Conservation (phyloP, 2,329 filamentous ascomycete species). For the Thielaviopsis musarum region DNA sequence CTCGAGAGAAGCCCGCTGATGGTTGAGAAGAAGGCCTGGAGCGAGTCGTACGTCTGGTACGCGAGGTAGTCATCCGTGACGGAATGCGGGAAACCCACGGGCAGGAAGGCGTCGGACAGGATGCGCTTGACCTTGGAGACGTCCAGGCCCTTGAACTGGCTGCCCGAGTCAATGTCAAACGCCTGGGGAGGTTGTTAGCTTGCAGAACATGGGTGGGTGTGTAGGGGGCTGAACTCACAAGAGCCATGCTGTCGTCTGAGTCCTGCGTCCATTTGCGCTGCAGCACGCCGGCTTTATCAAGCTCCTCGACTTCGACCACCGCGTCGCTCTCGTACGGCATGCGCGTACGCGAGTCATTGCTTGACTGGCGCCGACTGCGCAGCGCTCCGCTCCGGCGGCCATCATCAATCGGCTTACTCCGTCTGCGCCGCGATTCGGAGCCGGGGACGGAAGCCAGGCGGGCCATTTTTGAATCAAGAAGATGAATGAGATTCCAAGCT, state of each 20-base stretch:
- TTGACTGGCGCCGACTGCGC: background rate
- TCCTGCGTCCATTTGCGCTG: slow-evolving; percentile 19
- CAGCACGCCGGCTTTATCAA: slow-evolving; percentile 23
- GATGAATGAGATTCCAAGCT: background rate
- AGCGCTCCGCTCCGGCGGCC: too few relatives aligned
- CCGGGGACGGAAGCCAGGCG: background rate
- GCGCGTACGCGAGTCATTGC: background rate
- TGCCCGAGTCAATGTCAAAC: background rate
- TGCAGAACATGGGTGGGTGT: too few relatives aligned
- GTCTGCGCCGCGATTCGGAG: background rate
- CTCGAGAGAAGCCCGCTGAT: slow-evolving; percentile 68
- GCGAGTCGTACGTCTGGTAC: slow-evolving; percentile 55
- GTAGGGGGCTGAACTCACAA: background rate
- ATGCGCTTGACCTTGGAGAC: slow-evolving; percentile 13
- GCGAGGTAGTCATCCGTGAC: slow-evolving; percentile 72
- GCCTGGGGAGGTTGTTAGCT: background rate
- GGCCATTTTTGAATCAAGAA: background rate
- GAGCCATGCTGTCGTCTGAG: slow-evolving; percentile 2
- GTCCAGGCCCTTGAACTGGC: background rate
- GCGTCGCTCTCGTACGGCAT: background rate
- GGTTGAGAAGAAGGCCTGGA: slow-evolving; percentile 71
- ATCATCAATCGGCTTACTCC: background rate
- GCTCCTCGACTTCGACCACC: slow-evolving; percentile 20
- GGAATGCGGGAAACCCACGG: slow-evolving; percentile 73
- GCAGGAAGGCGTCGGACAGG: slow-evolving; percentile 57